Evolutionary conservation across 345 rosid species (phyloP).

Genomic region (Sisymbrium altissimum): DNA sequence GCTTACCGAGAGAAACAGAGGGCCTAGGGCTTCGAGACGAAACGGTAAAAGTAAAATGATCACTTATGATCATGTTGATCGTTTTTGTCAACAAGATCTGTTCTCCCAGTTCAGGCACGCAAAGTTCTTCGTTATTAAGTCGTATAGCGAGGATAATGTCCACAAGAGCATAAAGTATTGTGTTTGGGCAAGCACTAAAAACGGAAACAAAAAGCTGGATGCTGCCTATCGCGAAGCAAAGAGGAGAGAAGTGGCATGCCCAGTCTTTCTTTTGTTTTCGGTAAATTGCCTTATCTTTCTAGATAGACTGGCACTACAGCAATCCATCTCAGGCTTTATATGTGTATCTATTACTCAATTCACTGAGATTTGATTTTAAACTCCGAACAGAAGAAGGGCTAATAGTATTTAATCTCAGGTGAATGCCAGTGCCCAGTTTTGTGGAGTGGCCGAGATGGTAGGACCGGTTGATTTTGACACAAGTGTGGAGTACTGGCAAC

Average conservation of each 20-base stretch:
- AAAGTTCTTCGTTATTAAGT: slow-evolving; percentile 80
- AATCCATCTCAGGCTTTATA: too few relatives aligned
- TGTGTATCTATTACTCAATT: too few relatives aligned
- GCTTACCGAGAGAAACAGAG: slow-evolving; percentile 53
- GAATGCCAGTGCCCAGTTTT: slow-evolving; percentile 80
- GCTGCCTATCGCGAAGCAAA: slow-evolving; percentile 73
- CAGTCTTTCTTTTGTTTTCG: slow-evolving; percentile 74
- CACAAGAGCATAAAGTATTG: slow-evolving; percentile 83
- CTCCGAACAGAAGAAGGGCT: neutral
- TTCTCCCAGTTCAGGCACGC: slow-evolving; percentile 45
- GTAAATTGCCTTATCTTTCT: slow-evolving; percentile 37
- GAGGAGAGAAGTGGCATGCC: slow-evolving; percentile 48
- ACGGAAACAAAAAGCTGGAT: slow-evolving; percentile 81
- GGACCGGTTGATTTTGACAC: slow-evolving; percentile 82
- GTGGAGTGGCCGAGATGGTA: slow-evolving; percentile 89
- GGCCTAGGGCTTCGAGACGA: slow-evolving; percentile 56
- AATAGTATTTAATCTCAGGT: slow-evolving; percentile 43
- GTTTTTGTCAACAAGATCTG: slow-evolving; percentile 43
- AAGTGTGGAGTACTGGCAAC: slow-evolving; percentile 85
- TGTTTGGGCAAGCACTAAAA: slow-evolving; percentile 91
- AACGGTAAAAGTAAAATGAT: slow-evolving; percentile 37
- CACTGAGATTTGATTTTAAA: too few relatives aligned
- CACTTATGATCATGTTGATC: slow-evolving; percentile 26
- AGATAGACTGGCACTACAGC: neutral
- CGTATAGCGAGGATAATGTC: slow-evolving; percentile 90